Evolutionary conservation across 257 asterid genomes (phyloP).

Genomic region (Sherardia arvensis): DNA sequence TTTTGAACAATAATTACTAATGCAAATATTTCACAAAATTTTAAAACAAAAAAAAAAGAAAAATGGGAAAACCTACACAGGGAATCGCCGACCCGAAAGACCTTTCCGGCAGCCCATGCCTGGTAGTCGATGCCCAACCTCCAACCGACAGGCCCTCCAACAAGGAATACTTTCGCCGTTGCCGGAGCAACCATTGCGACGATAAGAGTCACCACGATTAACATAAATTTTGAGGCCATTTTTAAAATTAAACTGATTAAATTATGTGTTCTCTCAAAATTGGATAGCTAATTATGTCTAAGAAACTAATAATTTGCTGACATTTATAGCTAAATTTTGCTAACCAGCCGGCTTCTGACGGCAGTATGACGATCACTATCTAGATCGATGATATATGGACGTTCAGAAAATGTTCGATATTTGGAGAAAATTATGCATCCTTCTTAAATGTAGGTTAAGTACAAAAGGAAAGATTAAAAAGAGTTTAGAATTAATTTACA

Average conservation of each 20-base stretch:
- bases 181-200: background rate
- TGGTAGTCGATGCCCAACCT: background rate
- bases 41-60: too few species aligned
- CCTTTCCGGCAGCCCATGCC: background rate
- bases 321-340: background rate
- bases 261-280: background rate
- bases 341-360: background rate
- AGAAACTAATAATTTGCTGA: background rate
- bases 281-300: background rate
- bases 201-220: background rate
- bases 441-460: background rate
- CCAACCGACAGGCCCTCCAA: constrained; percentile 1
- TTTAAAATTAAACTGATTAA: background rate
- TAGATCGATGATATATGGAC: background rate
- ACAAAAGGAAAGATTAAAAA: background rate
- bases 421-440: background rate
- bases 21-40: too few species aligned
- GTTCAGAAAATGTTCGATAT: background rate
- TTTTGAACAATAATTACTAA: too few species aligned
- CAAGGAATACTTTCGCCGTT: background rate
- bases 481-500: too few species aligned
- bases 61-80: background rate
- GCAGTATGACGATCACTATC: background rate
- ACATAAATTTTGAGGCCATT: constrained; percentile 11
- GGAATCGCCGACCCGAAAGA: background rate